Conservation (phyloP, 495 filamentous ascomycete species). For the Hyaloscypha bicolor region DNA sequence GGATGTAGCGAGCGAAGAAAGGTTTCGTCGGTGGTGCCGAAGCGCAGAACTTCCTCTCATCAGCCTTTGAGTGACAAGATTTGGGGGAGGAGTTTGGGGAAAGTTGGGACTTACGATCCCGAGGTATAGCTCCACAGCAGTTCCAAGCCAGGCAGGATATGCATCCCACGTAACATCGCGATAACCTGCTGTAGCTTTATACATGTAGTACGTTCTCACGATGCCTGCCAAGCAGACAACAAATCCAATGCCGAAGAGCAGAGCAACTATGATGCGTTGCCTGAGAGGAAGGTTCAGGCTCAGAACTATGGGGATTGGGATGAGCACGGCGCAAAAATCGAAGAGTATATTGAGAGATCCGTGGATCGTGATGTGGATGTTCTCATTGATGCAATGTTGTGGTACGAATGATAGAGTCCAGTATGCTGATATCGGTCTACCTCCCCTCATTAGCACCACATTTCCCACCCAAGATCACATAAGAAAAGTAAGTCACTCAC, state of each 20-base stretch:
- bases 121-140: constrained; percentile 9
- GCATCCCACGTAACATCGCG: constrained; percentile 55
- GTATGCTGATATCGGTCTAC: constrained; percentile 53
- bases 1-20: constrained; percentile 7
- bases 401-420: constrained; percentile 49
- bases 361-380: constrained; percentile 50
- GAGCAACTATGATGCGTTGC: constrained; percentile 57
- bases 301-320: constrained; percentile 62
- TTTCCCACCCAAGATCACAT: neutral
- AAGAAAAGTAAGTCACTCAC: neutral
- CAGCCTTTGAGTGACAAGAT: neutral
- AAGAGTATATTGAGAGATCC: constrained; percentile 62
- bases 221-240: constrained; percentile 60
- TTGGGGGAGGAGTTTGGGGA: neutral
- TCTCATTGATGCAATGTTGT: constrained; percentile 51
- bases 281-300: constrained; percentile 54
- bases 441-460: neutral
- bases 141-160: constrained; percentile 50
- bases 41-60: neutral
- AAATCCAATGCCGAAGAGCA: constrained; percentile 59
- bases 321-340: constrained; percentile 56
- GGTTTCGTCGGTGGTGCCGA: constrained; percentile 11
- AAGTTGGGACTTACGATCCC: constrained; percentile 4
- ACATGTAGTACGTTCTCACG: constrained; percentile 47
- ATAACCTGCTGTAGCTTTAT: constrained; percentile 29